Conservation (phyloP, 176 grass and related monocot species). For the Pharus latifolius region DNA sequence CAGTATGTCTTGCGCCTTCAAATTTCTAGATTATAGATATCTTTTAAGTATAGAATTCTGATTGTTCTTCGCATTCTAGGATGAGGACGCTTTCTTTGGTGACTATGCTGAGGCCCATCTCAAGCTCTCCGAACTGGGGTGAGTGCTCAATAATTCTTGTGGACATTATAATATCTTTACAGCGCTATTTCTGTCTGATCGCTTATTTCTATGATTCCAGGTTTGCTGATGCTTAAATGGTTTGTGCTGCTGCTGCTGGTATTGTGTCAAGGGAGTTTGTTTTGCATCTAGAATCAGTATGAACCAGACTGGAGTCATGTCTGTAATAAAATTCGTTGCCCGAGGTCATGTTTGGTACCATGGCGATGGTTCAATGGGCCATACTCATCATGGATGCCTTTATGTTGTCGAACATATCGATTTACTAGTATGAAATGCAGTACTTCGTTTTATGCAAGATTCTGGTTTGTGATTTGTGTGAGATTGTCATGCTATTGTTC, state of each 20-base stretch:
- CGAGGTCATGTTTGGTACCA: neutral
- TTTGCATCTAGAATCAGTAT: constrained; percentile 14
- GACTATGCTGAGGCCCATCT: constrained; percentile 80
- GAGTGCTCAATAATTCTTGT: neutral
- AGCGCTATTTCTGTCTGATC: neutral
- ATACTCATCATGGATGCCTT: neutral
- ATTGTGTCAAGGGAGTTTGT: neutral
- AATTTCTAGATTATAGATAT: neutral
- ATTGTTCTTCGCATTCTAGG: constrained; percentile 19
- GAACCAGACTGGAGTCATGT: constrained; percentile 15
- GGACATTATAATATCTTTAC: neutral
- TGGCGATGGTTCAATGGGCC: neutral
- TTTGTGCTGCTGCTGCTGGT: neutral
- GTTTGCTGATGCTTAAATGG: constrained; percentile 52
- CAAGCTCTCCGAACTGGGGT: constrained; percentile 89
- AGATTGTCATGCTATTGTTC: neutral
- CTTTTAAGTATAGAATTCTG: neutral
- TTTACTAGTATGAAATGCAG: neutral
- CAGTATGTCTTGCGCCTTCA: constrained; percentile 9
- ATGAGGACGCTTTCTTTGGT: constrained; percentile 89
- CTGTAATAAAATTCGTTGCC: constrained; percentile 28
- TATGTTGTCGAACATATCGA: neutral
- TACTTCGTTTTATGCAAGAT: neutral
- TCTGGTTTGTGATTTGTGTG: neutral
- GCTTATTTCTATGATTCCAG: constrained; percentile 15